Evolutionary conservation across 306 rosid genomes (phyloP), one percentile per base, ranked within the genome.

Genomic region (Quercus dentata): DNA sequence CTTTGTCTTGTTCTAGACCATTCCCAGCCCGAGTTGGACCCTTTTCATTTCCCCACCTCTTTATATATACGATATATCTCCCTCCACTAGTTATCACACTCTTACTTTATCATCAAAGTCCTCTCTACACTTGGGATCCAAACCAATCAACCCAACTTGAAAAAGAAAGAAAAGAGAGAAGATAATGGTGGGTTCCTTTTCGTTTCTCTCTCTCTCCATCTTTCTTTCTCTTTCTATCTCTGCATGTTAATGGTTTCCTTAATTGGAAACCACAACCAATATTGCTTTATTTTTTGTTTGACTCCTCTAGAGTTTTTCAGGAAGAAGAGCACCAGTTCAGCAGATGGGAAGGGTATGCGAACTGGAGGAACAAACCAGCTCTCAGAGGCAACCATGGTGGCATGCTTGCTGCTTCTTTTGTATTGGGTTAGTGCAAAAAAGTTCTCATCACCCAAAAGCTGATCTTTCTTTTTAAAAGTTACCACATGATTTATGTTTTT

Each of bases 271-370:
- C 5, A 4, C 27, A 27, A 73, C 15, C 10, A 25, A n/a, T 54
- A 31, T 20, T 27, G 52, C 27, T 73, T 30, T n/a, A 11, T 17
- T 27, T 27, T 4, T 73, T 9, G 46, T 41, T 55, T 35, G 35
- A 67, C 41, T 67, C 27, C 44, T 33, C 23, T 8, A 18, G 71
- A 35, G 52, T 3, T 67, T 10, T 12, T 67, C 80, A 89, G 93
- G 92, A 89, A 30, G 86, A 85, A 81, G 91, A 83, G 74, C 75
- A 28, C n/a, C 89, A 80, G 56, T n/a, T 46, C 25, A 80, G 52
- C 82, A 83, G 79, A 87, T 93, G 97, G 98, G 92, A 91, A 84
- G 98, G 98, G 6, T 95, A 93, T 85, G 94, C 88, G 1, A 91
- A 93, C 25, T 95, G 98, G 99, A 93, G 85, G 57, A 93, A 81